phyloP scores from a whole-genome alignment of 805 yeast genomes.

The Ogataea siamensis region DNA sequence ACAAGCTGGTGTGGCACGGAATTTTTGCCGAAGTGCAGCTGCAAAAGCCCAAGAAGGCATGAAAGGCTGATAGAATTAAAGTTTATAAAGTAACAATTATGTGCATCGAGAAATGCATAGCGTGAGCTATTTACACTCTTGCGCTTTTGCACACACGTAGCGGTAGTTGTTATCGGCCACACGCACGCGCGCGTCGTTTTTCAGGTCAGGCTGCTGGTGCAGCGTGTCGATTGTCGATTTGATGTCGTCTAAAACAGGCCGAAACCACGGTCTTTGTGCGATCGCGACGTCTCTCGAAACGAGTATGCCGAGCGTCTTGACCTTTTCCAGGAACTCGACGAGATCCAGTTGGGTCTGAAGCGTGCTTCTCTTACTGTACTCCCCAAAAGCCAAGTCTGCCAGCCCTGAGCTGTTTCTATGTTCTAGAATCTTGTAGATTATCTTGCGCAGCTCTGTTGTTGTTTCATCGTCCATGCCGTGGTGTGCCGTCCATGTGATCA shows the following conservation, averaged over 20 bases:
- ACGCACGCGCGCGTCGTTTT: constrained; percentile 7
- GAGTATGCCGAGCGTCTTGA: constrained; percentile 21
- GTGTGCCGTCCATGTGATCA: neutral
- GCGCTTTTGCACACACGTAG: constrained; percentile 18
- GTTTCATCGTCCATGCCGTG: neutral
- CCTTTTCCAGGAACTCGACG: constrained; percentile 17
- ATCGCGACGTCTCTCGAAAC: constrained; percentile 7
- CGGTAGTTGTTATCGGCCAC: constrained; percentile 21
- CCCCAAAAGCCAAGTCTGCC: constrained; percentile 10
- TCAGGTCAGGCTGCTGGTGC: constrained; percentile 7
- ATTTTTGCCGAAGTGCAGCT: constrained; percentile 50
- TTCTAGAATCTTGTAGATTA: constrained; percentile 7
- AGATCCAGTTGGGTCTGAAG: constrained; percentile 17
- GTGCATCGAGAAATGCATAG: too few relatives aligned
- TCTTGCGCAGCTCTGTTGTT: constrained; percentile 7
- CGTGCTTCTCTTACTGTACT: neutral
- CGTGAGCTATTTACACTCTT: constrained; percentile 5
- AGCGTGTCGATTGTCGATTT: constrained; percentile 8
- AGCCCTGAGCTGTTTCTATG: constrained; percentile 1
- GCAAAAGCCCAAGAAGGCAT: constrained; percentile 15
- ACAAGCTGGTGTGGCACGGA: constrained; percentile 55
- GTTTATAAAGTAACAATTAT: neutral
- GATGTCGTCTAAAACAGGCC: constrained; percentile 9
- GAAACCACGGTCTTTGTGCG: constrained; percentile 15
- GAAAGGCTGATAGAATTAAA: too few relatives aligned